phyloP scores from a whole-genome alignment of 306 rosid genomes.

The Quercus bicolor region DNA sequence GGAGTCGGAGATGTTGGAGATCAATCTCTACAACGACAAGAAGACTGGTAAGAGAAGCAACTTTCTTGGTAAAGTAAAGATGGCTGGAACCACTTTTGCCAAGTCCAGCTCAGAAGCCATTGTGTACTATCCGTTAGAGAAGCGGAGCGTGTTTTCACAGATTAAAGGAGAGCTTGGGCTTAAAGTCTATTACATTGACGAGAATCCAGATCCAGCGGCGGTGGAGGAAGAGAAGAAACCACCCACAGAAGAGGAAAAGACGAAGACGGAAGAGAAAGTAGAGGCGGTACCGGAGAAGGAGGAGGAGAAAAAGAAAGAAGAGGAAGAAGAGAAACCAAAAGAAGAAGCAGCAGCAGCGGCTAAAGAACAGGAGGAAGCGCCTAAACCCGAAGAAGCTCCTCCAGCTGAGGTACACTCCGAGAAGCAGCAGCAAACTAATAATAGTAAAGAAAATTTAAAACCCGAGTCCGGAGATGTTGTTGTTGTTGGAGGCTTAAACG shows the following conservation, averaged over 20 bases:
- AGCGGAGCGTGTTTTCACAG: conserved; percentile 85
- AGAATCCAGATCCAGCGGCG: conserved; percentile 32
- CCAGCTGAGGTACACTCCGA: conserved; percentile 25
- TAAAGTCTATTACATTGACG: conserved; percentile 57
- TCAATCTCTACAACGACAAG: conserved; percentile 78
- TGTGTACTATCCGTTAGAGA: conserved; percentile 77
- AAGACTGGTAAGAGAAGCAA: conserved; percentile 64
- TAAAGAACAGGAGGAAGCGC: background rate
- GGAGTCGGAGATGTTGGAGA: conserved; percentile 51
- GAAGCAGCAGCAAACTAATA: conserved; percentile 8
- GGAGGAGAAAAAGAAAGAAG: conserved; percentile 26
- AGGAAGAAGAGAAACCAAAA: conserved; percentile 13
- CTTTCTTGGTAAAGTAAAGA: conserved; percentile 78
- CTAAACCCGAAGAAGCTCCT: conserved; percentile 23
- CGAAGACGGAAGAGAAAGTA: conserved; percentile 23
- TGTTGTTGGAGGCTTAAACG: conserved; percentile 12
- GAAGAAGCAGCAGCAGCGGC: conserved; percentile 24
- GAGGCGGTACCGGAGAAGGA: conserved; percentile 19
- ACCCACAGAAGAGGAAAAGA: conserved; percentile 24
- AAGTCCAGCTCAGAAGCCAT: conserved; percentile 43
- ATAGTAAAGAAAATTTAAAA: too few relatives aligned
- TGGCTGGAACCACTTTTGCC: conserved; percentile 48
- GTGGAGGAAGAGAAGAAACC: conserved; percentile 27
- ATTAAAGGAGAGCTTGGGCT: conserved; percentile 80
- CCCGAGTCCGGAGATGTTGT: too few relatives aligned